phyloP scores from a whole-genome alignment of 345 rosid species.

The Euphorbia peplus region DNA sequence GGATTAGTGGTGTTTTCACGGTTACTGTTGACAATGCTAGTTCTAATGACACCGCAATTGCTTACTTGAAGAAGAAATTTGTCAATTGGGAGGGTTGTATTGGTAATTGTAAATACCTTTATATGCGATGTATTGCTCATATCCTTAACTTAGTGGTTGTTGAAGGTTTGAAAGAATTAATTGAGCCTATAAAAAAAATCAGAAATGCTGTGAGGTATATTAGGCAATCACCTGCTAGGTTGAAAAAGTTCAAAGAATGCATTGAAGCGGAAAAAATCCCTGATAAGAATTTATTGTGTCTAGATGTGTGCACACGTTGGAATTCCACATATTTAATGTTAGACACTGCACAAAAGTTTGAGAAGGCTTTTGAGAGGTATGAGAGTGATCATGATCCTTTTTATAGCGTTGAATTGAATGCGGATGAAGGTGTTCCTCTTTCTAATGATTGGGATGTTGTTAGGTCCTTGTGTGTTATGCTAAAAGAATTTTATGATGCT shows the following conservation, averaged over 20 bases:
- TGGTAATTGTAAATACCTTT: neutral
- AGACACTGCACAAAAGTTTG: neutral
- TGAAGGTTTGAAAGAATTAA: neutral
- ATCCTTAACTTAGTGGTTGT: neutral
- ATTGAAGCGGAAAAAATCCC: neutral
- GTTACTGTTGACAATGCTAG: constrained; percentile 12
- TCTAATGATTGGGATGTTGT: too few relatives aligned
- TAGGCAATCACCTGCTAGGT: neutral
- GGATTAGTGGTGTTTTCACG: neutral
- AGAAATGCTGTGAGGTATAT: neutral
- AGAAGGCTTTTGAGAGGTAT: neutral
- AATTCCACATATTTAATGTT: constrained; percentile 7
- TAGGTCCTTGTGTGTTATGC: neutral
- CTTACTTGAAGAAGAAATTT: neutral
- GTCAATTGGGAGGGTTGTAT: neutral
- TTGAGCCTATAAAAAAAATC: neutral
- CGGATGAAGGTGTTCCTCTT: too few relatives aligned
- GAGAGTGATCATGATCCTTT: neutral
- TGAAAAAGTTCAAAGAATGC: neutral
- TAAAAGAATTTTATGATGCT: neutral
- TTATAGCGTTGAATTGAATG: too few relatives aligned
- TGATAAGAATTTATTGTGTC: neutral
- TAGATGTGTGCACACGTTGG: constrained; percentile 1
- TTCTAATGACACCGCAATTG: neutral
- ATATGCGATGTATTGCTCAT: constrained; percentile 9